A percentile compares a stretch with the other conserved stretches of the same genome.
These are phyloP conservation scores for Cryptosporidium sp. DNA, from an alignment of 169 alveolate genomes.

Conservation along the genomic window DNA sequence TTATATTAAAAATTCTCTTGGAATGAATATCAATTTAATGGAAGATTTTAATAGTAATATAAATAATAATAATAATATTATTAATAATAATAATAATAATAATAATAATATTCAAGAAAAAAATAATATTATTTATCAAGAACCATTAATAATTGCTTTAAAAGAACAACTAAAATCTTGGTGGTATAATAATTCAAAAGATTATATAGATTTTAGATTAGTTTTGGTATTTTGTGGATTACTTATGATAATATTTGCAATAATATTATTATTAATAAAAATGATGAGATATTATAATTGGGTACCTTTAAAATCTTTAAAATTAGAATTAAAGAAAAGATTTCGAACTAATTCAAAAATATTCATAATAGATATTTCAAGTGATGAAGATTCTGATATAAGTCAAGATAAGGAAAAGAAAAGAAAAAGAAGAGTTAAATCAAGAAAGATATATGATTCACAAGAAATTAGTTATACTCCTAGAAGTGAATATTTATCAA, in stretches of 20 bases:
- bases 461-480: not conserved
- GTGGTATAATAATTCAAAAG: conserved; percentile 52
- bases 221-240: conserved; percentile 20
- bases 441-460: not conserved
- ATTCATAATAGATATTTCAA: conserved; percentile 28
- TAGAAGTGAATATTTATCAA: conserved; percentile 1
- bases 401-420: not conserved
- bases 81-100: not conserved
- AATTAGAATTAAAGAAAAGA: conserved; percentile 3
- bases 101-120: not conserved
- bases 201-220: conserved; percentile 41
- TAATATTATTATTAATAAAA: not conserved
- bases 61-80: not conserved
- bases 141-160: not conserved
- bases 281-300: not conserved
- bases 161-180: not conserved
- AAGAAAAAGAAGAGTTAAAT: conserved; percentile 4
- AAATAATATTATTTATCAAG: not conserved
- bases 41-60: not conserved
- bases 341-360: conserved; percentile 57
- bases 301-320: conserved; percentile 11
- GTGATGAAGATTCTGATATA: not conserved
- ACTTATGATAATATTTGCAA: not conserved
- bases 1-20: conserved; percentile 16
- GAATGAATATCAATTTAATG: not conserved